A percentile compares a stretch with the other conserved stretches of the same genome.
Conservation (phyloP, 257 asterid species). For the Lycium ferocissimum region DNA sequence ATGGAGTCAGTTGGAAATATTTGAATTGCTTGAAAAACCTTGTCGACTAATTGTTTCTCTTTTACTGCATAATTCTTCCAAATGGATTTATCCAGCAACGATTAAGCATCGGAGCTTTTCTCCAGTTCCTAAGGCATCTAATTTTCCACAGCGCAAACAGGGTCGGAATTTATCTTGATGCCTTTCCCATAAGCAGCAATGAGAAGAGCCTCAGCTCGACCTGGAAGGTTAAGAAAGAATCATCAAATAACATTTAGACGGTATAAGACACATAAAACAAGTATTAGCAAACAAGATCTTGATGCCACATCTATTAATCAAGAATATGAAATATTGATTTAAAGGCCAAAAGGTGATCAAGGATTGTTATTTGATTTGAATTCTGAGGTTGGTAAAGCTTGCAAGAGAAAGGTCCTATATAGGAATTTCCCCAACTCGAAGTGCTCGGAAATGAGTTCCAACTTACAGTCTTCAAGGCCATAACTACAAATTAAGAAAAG, state of each 20-base stretch:
- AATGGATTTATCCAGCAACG: background rate
- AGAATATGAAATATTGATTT: background rate
- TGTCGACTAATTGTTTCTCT: background rate
- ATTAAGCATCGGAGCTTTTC: background rate
- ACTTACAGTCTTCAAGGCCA: background rate
- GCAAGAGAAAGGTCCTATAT: background rate
- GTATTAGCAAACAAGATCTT: background rate
- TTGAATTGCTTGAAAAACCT: background rate
- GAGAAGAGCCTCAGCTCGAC: slow-evolving; percentile 90
- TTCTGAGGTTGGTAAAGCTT: background rate
- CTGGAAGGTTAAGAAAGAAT: slow-evolving; percentile 46
- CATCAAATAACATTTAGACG: background rate
- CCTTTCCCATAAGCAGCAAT: slow-evolving; percentile 91
- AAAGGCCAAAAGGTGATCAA: background rate
- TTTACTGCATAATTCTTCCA: background rate
- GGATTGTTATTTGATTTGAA: background rate
- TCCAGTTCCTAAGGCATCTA: slow-evolving; percentile 31
- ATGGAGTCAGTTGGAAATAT: background rate
- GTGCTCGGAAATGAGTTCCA: background rate
- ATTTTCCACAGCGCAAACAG: slow-evolving; percentile 42
- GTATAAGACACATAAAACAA: background rate
- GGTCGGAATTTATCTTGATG: slow-evolving; percentile 43
- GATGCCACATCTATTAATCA: background rate
- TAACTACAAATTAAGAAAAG: background rate
- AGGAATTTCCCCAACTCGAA: background rate